Evolutionary conservation across 1,139 yeast species (phyloP).

Genomic region (Pichia sp.): DNA sequence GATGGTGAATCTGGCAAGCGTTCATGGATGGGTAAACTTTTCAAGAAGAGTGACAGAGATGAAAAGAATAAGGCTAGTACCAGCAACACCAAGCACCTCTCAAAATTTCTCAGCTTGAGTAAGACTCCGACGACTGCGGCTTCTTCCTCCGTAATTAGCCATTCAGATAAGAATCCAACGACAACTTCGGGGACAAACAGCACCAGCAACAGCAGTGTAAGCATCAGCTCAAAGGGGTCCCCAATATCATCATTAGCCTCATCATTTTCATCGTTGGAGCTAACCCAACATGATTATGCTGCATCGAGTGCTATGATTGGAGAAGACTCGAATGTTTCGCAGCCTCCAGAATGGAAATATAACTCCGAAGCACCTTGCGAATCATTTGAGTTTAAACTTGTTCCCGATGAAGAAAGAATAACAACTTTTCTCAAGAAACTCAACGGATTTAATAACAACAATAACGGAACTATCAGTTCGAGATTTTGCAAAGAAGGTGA

Average conservation of each 20-base stretch:
- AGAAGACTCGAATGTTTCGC: conserved; percentile 10
- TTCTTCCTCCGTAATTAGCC: too few relatives aligned
- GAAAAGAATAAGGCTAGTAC: neutral
- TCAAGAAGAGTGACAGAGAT: conserved; percentile 4
- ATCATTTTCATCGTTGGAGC: conserved; percentile 21
- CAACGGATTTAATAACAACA: conserved; percentile 11
- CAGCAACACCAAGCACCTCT: too few relatives aligned
- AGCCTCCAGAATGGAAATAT: conserved; percentile 21
- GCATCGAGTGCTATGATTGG: conserved; percentile 5
- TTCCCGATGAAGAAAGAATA: conserved; percentile 19
- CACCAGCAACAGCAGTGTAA: too few relatives aligned
- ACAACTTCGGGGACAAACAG: too few relatives aligned
- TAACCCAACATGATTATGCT: conserved; percentile 6
- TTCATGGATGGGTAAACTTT: conserved; percentile 11
- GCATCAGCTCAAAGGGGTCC: conserved; percentile 4
- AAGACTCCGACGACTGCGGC: too few relatives aligned
- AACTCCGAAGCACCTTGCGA: conserved; percentile 15
- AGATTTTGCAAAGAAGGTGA: too few relatives aligned
- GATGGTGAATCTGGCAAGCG: neutral
- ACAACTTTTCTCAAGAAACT: conserved; percentile 14
- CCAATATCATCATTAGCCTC: conserved; percentile 20
- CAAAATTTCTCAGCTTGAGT: too few relatives aligned
- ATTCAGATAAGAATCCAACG: too few relatives aligned
- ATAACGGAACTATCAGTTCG: neutral
- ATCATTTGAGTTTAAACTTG: conserved; percentile 19